Percentiles rank a stretch among this genome's conserved stretches.
Evolutionary conservation across 257 asterid species (phyloP).

Genomic region (Perilla frutescens): DNA sequence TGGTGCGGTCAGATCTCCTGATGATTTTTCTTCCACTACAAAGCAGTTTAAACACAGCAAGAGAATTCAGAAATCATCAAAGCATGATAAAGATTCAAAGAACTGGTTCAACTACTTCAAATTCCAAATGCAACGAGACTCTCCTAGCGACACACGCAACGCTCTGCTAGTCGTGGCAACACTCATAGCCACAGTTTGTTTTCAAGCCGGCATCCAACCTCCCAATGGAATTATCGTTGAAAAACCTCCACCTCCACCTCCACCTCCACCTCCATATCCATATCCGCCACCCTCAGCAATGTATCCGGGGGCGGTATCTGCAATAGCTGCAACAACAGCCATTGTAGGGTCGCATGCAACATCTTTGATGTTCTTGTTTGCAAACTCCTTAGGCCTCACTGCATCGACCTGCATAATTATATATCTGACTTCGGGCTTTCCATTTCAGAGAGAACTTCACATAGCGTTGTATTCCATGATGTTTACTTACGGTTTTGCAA

Average conservation of each 20-base stretch:
- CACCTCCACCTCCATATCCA: no score
- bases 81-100: background rate
- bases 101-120: slow-evolving; percentile 38
- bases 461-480: slow-evolving; percentile 32
- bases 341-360: slow-evolving; percentile 22
- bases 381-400: slow-evolving; percentile 34
- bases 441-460: slow-evolving; percentile 35
- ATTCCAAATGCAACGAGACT: slow-evolving; percentile 37
- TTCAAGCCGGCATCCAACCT: slow-evolving; percentile 39
- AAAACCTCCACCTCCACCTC: no score
- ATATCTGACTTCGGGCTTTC: slow-evolving; percentile 37
- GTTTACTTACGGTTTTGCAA: slow-evolving; percentile 30
- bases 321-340: slow-evolving; percentile 18
- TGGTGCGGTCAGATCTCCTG: slow-evolving; percentile 5
- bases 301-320: background rate
- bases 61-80: no score
- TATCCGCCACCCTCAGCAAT: background rate
- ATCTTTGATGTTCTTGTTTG: background rate
- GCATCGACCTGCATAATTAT: slow-evolving; percentile 38
- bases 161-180: slow-evolving; percentile 39
- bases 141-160: slow-evolving; percentile 31
- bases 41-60: no score
- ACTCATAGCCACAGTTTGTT: slow-evolving; percentile 34
- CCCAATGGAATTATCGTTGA: slow-evolving; percentile 22
- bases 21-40: background rate